Percentiles rank a stretch among this genome's conserved stretches.
Evolutionary conservation across 2,329 filamentous ascomycete species (phyloP).

Genomic region (Sclerotinia borealis): DNA sequence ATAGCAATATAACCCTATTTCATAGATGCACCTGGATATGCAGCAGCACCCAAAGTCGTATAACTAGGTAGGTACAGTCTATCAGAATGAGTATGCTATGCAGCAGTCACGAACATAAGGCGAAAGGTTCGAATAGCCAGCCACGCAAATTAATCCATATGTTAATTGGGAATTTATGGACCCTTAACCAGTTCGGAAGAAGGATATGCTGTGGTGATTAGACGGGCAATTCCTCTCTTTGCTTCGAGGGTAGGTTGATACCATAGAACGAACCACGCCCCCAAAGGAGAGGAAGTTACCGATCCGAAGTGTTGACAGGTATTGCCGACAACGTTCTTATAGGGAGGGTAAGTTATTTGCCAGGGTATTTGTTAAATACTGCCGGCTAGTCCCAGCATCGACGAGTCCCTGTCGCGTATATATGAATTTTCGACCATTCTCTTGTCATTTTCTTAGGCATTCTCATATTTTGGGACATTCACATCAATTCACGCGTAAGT

Average conservation of each 20-base stretch:
- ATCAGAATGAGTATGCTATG: constrained; percentile 3
- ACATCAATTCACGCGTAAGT: constrained; percentile 11
- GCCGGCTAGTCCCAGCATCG: neutral
- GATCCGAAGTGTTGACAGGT: constrained; percentile 79
- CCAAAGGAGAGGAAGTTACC: constrained; percentile 46
- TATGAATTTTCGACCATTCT: neutral
- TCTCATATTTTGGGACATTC: constrained; percentile 8
- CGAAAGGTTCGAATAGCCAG: neutral
- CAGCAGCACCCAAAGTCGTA: neutral
- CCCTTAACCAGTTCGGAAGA: constrained; percentile 52
- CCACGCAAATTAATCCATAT: constrained; percentile 30
- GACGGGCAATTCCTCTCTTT: constrained; percentile 62
- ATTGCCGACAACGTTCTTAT: neutral
- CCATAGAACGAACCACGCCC: constrained; percentile 49
- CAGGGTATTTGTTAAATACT: constrained; percentile 72
- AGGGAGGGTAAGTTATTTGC: constrained; percentile 52
- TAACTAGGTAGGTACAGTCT: constrained; percentile 5
- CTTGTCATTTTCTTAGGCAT: neutral
- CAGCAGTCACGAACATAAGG: constrained; percentile 8
- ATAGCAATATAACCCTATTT: neutral
- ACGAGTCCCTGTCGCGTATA: neutral
- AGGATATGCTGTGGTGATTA: constrained; percentile 65
- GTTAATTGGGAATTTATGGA: constrained; percentile 64
- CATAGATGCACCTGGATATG: no score
- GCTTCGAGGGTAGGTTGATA: constrained; percentile 77